Percentiles rank a stretch among this genome's conserved stretches.
Conservation (phyloP, 2,329 filamentous ascomycete species). For the Coniochaeta sp. region DNA sequence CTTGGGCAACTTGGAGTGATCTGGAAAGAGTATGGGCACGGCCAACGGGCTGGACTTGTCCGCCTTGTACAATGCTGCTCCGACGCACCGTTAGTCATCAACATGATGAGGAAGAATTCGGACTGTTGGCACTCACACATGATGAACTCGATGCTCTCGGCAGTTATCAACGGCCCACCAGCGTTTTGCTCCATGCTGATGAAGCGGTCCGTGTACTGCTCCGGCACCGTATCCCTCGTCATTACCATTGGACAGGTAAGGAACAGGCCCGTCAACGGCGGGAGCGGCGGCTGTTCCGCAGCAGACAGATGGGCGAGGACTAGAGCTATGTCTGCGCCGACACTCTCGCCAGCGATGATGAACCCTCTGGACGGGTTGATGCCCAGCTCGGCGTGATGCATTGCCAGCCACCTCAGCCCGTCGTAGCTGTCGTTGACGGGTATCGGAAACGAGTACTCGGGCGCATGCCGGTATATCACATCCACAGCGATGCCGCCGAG, state of each 20-base stretch:
- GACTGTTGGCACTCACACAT: constrained; percentile 11
- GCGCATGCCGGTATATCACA: constrained; percentile 20
- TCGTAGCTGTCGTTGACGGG: constrained; percentile 21
- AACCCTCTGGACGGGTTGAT: constrained; percentile 18
- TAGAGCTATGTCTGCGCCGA: constrained; percentile 21
- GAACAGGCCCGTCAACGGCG: constrained; percentile 20
- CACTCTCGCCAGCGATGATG: constrained; percentile 20
- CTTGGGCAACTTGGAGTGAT: constrained; percentile 17
- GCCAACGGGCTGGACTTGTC: constrained; percentile 17
- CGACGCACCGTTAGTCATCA: not conserved
- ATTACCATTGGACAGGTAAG: constrained; percentile 15
- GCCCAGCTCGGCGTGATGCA: constrained; percentile 13
- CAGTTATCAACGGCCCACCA: constrained; percentile 14
- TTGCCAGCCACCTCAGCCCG: constrained; percentile 17
- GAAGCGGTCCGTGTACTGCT: constrained; percentile 20
- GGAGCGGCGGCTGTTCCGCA: constrained; percentile 8
- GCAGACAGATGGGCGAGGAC: constrained; percentile 16
- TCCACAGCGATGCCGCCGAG: constrained; percentile 20
- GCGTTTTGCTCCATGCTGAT: constrained; percentile 20
- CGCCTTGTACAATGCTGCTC: constrained; percentile 19
- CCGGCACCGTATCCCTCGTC: constrained; percentile 16
- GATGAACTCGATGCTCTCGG: constrained; percentile 16
- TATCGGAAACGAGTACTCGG: constrained; percentile 21
- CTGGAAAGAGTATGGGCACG: constrained; percentile 15
- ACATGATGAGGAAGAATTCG: not conserved